phyloP scores from a whole-genome alignment of 331 rosid genomes.

The Phaseolus coccineus region DNA sequence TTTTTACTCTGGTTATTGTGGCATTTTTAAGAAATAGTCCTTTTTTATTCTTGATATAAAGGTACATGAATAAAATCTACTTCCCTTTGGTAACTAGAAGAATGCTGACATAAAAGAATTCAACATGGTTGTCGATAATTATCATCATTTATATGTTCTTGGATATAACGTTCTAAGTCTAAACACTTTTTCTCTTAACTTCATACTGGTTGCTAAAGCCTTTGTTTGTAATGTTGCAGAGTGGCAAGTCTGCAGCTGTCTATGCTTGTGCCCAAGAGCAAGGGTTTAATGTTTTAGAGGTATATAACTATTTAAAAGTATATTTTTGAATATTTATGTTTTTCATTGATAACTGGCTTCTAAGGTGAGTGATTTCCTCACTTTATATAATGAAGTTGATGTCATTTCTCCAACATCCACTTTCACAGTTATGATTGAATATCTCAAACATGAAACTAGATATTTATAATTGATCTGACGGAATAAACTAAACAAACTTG shows the following conservation, averaged over 20 bases:
- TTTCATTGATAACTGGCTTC: background rate
- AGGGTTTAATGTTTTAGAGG: conserved; percentile 90
- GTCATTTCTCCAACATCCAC: no score
- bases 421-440: no score
- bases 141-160: conserved; percentile 30
- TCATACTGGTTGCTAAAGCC: conserved; percentile 38
- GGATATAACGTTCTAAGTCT: background rate
- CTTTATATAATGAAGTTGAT: no score
- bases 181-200: conserved; percentile 35
- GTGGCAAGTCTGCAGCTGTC: conserved; percentile 97
- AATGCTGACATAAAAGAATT: background rate
- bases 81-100: background rate
- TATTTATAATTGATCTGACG: no score
- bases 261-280: conserved; percentile 94
- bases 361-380: no score
- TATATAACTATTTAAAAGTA: conserved; percentile 52
- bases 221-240: conserved; percentile 60
- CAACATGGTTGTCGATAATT: conserved; percentile 15
- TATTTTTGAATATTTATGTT: conserved; percentile 25
- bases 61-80: conserved; percentile 5
- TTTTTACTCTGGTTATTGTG: background rate
- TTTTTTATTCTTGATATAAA: conserved; percentile 5
- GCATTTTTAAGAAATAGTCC: background rate
- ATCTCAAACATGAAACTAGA: no score
- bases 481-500: no score